These are phyloP conservation scores for Hyaloperonospora brassicae DNA, from an alignment of 352 stramenopile species.

Conservation along the genomic window DNA sequence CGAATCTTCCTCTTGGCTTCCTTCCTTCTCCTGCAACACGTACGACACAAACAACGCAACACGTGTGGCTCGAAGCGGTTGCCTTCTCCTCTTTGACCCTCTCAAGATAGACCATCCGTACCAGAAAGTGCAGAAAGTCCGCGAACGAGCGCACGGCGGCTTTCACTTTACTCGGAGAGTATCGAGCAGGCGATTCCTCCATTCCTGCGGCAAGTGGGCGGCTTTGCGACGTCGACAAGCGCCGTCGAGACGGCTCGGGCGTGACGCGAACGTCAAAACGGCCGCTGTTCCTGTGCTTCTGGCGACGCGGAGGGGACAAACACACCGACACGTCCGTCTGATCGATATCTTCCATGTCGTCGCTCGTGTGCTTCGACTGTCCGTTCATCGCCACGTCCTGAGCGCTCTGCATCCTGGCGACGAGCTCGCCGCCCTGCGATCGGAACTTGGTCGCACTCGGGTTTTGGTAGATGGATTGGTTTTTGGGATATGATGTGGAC, in stretches of 20 bases:
- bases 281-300: slow-evolving; percentile 15
- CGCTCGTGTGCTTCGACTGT: slow-evolving; percentile 19
- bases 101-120: slow-evolving; percentile 21
- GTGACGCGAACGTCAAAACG: slow-evolving; percentile 57
- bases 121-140: slow-evolving; percentile 76
- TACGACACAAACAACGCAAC: slow-evolving; percentile 24
- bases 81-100: not conserved
- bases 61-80: slow-evolving; percentile 30
- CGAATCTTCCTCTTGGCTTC: slow-evolving; percentile 57
- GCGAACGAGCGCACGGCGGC: slow-evolving; percentile 77
- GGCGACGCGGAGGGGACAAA: slow-evolving; percentile 27
- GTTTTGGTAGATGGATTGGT: no score
- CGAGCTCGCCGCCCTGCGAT: not conserved
- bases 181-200: slow-evolving; percentile 49
- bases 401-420: slow-evolving; percentile 13
- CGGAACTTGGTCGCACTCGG: no score
- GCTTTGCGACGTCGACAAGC: slow-evolving; percentile 26
- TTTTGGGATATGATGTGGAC: slow-evolving; percentile 2
- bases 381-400: slow-evolving; percentile 30
- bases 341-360: slow-evolving; percentile 12
- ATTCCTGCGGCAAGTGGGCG: slow-evolving; percentile 20
- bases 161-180: slow-evolving; percentile 63
- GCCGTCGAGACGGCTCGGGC: slow-evolving; percentile 30
- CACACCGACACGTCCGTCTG: slow-evolving; percentile 8
- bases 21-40: slow-evolving; percentile 65